Conservation (phyloP, 306 rosid genomes). For the Dryas octopetala region DNA sequence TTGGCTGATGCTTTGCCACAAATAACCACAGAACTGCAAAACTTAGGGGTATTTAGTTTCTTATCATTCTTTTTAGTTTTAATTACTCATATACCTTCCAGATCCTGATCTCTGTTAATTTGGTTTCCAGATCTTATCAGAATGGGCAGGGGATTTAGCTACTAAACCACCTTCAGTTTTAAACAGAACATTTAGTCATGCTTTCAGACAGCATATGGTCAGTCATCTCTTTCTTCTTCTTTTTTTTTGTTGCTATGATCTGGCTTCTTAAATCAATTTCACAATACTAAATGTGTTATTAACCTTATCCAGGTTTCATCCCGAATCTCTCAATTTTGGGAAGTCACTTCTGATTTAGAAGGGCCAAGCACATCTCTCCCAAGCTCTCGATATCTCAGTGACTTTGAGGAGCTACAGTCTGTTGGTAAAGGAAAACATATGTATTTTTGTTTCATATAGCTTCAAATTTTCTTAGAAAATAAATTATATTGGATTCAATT, state of each 20-base stretch:
- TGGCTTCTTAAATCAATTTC: constrained; percentile 17
- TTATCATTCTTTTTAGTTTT: constrained; percentile 14
- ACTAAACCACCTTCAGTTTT: constrained; percentile 60
- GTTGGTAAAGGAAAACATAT: constrained; percentile 62
- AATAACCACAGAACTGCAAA: constrained; percentile 65
- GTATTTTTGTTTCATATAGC: constrained; percentile 3
- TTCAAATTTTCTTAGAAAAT: no score
- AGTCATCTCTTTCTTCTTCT: constrained; percentile 24
- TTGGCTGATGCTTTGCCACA: constrained; percentile 63
- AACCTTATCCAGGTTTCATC: constrained; percentile 62
- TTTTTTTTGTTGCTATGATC: constrained; percentile 21
- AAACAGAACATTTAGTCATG: constrained; percentile 58
- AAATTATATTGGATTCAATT: not conserved
- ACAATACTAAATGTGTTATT: constrained; percentile 9
- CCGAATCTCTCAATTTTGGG: constrained; percentile 71
- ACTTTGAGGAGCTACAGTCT: constrained; percentile 87
- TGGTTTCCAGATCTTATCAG: constrained; percentile 65
- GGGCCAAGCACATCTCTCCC: constrained; percentile 52
- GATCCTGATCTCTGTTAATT: constrained; percentile 42
- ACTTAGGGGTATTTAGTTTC: constrained; percentile 60
- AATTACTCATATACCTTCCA: constrained; percentile 25
- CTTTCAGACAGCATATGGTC: constrained; percentile 67
- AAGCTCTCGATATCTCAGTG: constrained; percentile 87
- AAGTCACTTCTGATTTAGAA: constrained; percentile 59
- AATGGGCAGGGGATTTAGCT: constrained; percentile 70